These are phyloP conservation scores for Xylaria polymorpha DNA, from an alignment of 2,329 filamentous ascomycete genomes.

Conservation along the genomic window DNA sequence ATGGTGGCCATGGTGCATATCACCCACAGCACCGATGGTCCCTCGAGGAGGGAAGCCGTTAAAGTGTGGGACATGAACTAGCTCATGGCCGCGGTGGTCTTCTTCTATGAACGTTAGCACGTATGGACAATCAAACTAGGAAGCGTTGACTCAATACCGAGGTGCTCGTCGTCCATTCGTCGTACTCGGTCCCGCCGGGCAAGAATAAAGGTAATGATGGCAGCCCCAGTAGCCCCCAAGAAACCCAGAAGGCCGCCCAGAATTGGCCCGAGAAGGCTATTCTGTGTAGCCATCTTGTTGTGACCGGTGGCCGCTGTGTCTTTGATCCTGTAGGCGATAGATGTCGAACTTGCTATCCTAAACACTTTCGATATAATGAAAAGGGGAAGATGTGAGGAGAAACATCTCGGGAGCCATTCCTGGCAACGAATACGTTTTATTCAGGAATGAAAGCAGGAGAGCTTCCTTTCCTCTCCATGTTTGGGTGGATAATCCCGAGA, in stretches of 20 bases:
- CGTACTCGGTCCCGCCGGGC: conserved; percentile 11
- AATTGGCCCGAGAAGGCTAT: conserved; percentile 26
- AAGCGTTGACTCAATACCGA: conserved; percentile 19
- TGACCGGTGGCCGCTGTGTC: conserved; percentile 11
- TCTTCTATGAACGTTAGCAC: conserved; percentile 19
- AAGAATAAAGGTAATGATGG: conserved; percentile 22
- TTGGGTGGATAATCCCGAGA: conserved; percentile 8
- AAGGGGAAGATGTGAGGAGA: conserved; percentile 12
- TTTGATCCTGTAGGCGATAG: conserved; percentile 6
- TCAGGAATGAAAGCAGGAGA: neutral
- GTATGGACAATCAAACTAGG: conserved; percentile 6
- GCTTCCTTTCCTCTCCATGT: conserved; percentile 1
- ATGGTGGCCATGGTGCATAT: conserved; percentile 18
- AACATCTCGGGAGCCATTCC: no score
- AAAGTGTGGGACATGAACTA: conserved; percentile 3
- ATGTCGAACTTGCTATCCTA: conserved; percentile 14
- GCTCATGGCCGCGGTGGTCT: conserved; percentile 15
- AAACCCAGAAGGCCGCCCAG: conserved; percentile 29
- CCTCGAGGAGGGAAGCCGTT: conserved; percentile 10
- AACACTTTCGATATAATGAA: no score
- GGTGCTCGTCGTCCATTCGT: conserved; percentile 17
- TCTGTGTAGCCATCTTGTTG: conserved; percentile 20
- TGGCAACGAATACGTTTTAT: no score
- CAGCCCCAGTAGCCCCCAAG: conserved; percentile 27
- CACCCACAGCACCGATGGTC: conserved; percentile 11